phyloP scores from a whole-genome alignment of 179 eudicot genomes.

The Beta lomatogona region DNA sequence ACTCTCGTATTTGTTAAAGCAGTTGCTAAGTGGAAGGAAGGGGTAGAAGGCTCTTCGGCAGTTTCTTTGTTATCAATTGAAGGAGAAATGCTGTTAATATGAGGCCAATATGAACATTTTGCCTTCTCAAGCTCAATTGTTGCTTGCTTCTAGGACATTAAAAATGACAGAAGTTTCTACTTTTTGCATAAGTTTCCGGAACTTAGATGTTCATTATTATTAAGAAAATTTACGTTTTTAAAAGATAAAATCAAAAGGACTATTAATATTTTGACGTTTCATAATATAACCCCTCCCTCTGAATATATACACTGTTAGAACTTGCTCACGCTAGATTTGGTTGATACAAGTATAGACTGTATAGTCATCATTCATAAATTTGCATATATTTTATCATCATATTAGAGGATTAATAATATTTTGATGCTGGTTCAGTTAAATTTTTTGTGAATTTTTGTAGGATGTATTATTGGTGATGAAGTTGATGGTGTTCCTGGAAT shows the following conservation, averaged over 20 bases:
- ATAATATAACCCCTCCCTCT: neutral
- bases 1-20: neutral
- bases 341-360: neutral
- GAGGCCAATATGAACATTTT: neutral
- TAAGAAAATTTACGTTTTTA: neutral
- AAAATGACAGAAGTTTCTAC: neutral
- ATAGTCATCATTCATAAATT: neutral
- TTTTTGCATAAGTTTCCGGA: neutral
- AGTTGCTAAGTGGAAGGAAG: neutral
- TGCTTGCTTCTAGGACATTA: neutral
- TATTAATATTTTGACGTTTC: too few relatives aligned
- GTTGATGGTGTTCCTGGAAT: slow-evolving; percentile 95
- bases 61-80: neutral
- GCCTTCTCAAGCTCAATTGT: neutral
- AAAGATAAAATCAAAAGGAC: too few relatives aligned
- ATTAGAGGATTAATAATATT: neutral
- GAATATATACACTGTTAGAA: neutral
- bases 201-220: neutral
- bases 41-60: neutral
- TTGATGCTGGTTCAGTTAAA: neutral
- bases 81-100: neutral
- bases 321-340: neutral
- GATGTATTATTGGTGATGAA: slow-evolving; percentile 91
- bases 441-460: slow-evolving; percentile 32
- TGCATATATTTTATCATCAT: neutral